phyloP scores from a whole-genome alignment of 2,329 filamentous ascomycete genomes.

The Chrysosporium keratinophilum region DNA sequence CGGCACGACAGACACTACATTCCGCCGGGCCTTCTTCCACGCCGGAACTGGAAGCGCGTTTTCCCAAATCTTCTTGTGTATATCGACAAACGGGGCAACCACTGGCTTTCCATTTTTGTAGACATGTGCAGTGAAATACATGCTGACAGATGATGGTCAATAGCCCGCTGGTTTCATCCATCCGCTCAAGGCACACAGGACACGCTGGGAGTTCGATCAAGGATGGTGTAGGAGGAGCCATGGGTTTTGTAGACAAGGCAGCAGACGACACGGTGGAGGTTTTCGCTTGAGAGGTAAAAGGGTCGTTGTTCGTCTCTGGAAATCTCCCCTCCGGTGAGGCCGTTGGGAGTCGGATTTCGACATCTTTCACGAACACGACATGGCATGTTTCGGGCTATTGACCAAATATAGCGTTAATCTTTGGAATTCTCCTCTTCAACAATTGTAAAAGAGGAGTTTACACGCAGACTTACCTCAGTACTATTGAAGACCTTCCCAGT shows the following conservation, averaged over 20 bases:
- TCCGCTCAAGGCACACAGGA: slow-evolving; percentile 89
- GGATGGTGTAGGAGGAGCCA: slow-evolving; percentile 67
- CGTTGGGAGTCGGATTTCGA: slow-evolving; percentile 51
- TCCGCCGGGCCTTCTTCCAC: slow-evolving; percentile 49
- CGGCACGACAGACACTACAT: slow-evolving; percentile 69
- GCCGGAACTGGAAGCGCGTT: slow-evolving; percentile 38
- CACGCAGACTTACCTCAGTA: slow-evolving; percentile 58
- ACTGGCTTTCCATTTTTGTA: slow-evolving; percentile 90
- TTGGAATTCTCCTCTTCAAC: slow-evolving; percentile 13
- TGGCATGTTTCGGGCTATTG: slow-evolving; percentile 79
- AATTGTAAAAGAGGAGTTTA: slow-evolving; percentile 13
- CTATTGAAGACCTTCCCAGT: slow-evolving; percentile 89
- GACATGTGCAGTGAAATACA: slow-evolving; percentile 91
- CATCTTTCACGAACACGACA: slow-evolving; percentile 86
- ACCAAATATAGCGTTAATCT: neutral
- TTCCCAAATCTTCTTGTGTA: slow-evolving; percentile 53
- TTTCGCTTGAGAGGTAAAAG: slow-evolving; percentile 38
- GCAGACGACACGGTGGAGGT: slow-evolving; percentile 30
- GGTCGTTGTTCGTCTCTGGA: slow-evolving; percentile 53
- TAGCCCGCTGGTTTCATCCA: slow-evolving; percentile 93
- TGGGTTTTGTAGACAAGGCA: slow-evolving; percentile 49
- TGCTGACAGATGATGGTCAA: slow-evolving; percentile 96
- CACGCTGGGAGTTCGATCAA: slow-evolving; percentile 89
- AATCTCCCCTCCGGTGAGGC: slow-evolving; percentile 41
- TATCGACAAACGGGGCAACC: slow-evolving; percentile 94